phyloP scores from a whole-genome alignment of 2,329 filamentous ascomycete species.

The Aspergillus carbonarius region DNA sequence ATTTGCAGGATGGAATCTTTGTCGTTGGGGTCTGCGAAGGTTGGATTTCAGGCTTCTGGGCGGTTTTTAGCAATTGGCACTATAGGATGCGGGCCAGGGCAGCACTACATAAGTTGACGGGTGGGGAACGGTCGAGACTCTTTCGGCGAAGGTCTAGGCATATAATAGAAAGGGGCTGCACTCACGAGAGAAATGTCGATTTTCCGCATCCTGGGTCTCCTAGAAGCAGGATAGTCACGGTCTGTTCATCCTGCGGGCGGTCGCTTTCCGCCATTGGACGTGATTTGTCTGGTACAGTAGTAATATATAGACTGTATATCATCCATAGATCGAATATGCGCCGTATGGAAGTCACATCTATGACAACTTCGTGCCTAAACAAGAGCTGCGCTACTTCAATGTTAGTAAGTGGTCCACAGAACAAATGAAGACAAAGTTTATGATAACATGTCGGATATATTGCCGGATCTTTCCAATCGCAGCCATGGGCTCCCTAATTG shows the following conservation, averaged over 20 bases:
- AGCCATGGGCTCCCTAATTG: neutral
- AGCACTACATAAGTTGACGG: neutral
- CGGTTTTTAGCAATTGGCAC: neutral
- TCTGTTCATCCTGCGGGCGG: slow-evolving; percentile 8
- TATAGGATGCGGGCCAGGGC: neutral
- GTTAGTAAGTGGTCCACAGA: too few species aligned
- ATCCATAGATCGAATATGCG: too few species aligned
- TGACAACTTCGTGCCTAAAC: too few species aligned
- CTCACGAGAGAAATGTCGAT: slow-evolving; percentile 63
- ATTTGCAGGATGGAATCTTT: slow-evolving; percentile 20
- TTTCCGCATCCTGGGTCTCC: slow-evolving; percentile 62
- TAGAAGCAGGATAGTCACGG: slow-evolving; percentile 53
- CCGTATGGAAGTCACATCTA: neutral
- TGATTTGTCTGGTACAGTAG: neutral
- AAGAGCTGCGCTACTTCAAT: neutral
- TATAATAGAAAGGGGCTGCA: slow-evolving; percentile 18
- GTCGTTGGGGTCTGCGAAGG: slow-evolving; percentile 17
- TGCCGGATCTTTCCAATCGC: neutral
- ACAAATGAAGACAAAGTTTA: neutral
- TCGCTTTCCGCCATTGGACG: slow-evolving; percentile 10
- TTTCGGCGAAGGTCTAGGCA: neutral
- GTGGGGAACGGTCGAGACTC: neutral
- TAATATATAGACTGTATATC: neutral
- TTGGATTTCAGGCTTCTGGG: slow-evolving; percentile 21
- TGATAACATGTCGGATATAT: neutral